Base-by-base conservation (phyloP, 192 early-diverging fungal genomes). In the Phlyctochytrium planicorne region DNA sequence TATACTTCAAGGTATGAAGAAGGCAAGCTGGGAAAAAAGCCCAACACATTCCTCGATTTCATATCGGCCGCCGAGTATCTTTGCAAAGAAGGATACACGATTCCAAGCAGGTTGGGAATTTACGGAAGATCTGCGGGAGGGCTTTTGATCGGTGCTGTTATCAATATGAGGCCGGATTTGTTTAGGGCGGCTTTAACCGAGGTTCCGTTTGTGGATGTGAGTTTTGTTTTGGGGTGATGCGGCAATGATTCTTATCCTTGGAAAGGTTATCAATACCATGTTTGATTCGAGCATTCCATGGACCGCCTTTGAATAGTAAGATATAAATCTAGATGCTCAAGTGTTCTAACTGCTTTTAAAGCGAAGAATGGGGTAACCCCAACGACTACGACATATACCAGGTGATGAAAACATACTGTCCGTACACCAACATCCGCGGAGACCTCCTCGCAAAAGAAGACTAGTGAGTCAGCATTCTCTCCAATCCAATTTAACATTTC, bases 131-230 rank as follows among this genome's bases (percentile, higher is more conserved):
- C 63, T 34, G 82, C 82, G 3, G 82, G 82, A 23, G 82, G 82
- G 6, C 57, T 84, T 12, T 59, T 84, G 66, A 82, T 83, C 12
- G 77, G 78, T 3, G 76, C 79, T 25, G 70, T 72, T 25, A 23
- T 84, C 30, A 81, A 84, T 53, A 30, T 76, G 55, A 33, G 68
- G 27, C 78, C 81, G 27, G 74, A 81, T 50, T 30, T 84, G 35
- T 67, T 47, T 10, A 23, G 53, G n/a, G 72, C 67, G 23, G 82
- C 78, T 16, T 55, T 80, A 47, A 75, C 79, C 27, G 67, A 67
- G 2, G 82, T 84, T 24, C 82, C 82, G 20, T 84, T 84, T 63
- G 82, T 84, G 10, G 82, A 84, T 66, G 79, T 83, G 3, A n/a
- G n/a, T n/a, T n/a, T n/a, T n/a, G n/a, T n/a, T n/a, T n/a, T n/a